Percentiles rank a stretch among this genome's conserved stretches.
Conservation (phyloP, 2,329 filamentous ascomycete species). For the Annulohypoxylon truncatum region DNA sequence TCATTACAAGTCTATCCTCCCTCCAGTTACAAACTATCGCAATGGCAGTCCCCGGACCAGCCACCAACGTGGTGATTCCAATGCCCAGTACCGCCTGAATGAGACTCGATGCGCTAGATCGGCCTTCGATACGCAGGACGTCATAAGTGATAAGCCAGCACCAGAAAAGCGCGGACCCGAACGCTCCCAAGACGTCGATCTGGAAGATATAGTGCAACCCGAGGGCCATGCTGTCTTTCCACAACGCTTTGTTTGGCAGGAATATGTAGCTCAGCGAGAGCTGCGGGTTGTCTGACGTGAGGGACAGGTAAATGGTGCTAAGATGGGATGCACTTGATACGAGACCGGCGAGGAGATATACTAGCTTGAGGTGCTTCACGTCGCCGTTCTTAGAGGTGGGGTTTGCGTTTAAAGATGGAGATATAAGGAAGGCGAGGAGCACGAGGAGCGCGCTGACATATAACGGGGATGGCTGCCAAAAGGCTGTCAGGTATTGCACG, state of each 20-base stretch:
- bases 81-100: constrained; percentile 38
- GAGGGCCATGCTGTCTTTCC: constrained; percentile 39
- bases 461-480: constrained; percentile 46
- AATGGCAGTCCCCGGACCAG: constrained; percentile 45
- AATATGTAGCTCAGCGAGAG: constrained; percentile 45
- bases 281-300: constrained; percentile 38
- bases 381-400: constrained; percentile 29
- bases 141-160: constrained; percentile 44
- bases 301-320: constrained; percentile 40
- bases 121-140: constrained; percentile 39
- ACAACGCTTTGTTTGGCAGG: constrained; percentile 35
- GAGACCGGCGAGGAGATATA: constrained; percentile 40
- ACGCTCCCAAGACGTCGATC: constrained; percentile 46
- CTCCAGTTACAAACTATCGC: constrained; percentile 45
- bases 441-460: constrained; percentile 43
- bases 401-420: constrained; percentile 9
- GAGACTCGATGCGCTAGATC: constrained; percentile 17
- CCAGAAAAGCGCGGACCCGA: constrained; percentile 44
- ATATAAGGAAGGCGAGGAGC: constrained; percentile 32
- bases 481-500: constrained; percentile 41
- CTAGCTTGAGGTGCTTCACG: constrained; percentile 45
- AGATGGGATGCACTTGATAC: constrained; percentile 41
- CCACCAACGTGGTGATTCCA: constrained; percentile 31
- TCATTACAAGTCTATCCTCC: constrained; percentile 44
- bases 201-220: constrained; percentile 50